These are phyloP conservation scores for Chlorella sp. DNA, from an alignment of 139 green algal genomes.

Conservation along the genomic window DNA sequence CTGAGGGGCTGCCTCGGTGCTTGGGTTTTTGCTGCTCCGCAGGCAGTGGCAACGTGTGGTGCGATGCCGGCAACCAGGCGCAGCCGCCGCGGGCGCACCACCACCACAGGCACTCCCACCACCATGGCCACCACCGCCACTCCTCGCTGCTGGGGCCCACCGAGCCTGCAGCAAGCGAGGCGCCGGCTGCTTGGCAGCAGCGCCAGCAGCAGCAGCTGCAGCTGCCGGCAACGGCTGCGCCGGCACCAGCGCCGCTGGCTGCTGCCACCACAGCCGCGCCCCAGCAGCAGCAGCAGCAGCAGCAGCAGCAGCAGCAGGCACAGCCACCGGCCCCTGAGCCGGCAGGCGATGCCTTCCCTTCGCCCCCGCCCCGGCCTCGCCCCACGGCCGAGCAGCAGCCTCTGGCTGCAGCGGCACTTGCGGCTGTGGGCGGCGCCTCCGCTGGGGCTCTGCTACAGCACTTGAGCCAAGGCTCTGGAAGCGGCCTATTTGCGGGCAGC, in stretches of 20 bases:
- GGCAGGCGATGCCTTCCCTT: not conserved
- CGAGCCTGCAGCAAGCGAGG: constrained; percentile 19
- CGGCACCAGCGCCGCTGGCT: not conserved
- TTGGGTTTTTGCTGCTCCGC: not conserved
- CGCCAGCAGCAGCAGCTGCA: not conserved
- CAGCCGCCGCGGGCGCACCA: constrained; percentile 8
- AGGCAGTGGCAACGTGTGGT: not conserved
- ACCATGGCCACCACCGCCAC: constrained; percentile 20
- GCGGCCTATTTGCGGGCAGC: constrained; percentile 11
- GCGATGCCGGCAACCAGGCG: not conserved
- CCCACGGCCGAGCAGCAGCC: not conserved
- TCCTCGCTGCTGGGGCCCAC: not conserved
- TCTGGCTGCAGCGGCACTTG: not conserved
- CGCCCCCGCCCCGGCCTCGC: not conserved
- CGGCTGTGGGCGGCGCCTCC: not conserved
- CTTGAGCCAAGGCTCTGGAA: constrained; percentile 16
- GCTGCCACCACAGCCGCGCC: not conserved
- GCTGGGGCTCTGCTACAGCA: not conserved
- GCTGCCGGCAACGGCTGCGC: not conserved
- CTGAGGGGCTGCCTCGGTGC: too few species aligned
- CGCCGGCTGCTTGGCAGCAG: not conserved
- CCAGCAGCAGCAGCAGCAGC: not conserved
- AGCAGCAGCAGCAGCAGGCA: not conserved
- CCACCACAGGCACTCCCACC: constrained; percentile 7
- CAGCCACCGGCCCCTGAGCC: not conserved